Evolutionary conservation across 2,329 filamentous ascomycete species (phyloP).

Genomic region (Hymenoscyphus infarciens): DNA sequence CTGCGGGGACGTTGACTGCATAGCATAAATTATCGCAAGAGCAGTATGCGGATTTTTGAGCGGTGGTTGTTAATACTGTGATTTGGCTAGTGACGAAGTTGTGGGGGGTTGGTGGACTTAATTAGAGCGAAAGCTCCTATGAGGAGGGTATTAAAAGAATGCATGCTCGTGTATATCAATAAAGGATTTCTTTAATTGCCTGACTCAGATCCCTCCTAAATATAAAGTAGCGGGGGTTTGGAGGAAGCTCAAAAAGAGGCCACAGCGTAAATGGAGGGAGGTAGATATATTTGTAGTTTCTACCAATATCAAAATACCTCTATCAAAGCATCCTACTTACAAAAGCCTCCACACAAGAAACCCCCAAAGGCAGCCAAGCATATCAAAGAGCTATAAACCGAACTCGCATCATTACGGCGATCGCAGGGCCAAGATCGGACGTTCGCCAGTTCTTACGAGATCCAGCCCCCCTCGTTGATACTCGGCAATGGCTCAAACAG

Average conservation of each 20-base stretch:
- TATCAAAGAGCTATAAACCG: background rate
- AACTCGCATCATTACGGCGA: background rate
- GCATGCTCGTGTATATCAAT: background rate
- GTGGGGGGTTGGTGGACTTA: conserved; percentile 7
- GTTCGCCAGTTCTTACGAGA: background rate
- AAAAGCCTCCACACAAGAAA: background rate
- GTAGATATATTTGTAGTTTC: background rate
- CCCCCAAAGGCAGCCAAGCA: background rate
- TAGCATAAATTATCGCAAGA: conserved; percentile 35
- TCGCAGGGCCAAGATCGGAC: background rate
- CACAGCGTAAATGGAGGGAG: background rate
- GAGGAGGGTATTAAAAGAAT: background rate
- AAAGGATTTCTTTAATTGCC: background rate
- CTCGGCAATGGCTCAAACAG: background rate
- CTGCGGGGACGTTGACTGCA: conserved; percentile 50
- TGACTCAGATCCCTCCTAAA: background rate
- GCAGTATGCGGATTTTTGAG: conserved; percentile 26
- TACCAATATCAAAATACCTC: background rate
- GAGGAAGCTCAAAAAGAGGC: too few relatives aligned
- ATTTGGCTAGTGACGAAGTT: background rate
- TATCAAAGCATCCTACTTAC: background rate
- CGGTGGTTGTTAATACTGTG: conserved; percentile 19
- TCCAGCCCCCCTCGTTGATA: background rate
- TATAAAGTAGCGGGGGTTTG: background rate
- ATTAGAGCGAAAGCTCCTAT: conserved; percentile 21